Base-by-base conservation (phyloP, 139 green algal species). In the Chlorella sp. region DNA sequence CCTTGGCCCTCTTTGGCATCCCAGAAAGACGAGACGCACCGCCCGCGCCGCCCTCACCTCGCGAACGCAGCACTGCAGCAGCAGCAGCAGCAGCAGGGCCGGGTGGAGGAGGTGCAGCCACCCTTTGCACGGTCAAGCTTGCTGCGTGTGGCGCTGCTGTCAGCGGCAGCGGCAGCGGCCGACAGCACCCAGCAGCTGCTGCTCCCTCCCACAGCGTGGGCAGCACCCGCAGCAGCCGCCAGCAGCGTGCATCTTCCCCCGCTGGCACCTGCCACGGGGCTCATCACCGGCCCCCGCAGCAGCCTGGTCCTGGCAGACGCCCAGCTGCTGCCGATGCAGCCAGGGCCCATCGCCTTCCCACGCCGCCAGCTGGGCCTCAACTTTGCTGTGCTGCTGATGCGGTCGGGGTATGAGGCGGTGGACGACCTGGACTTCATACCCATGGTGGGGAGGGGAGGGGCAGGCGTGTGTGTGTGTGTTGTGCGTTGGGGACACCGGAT, bases 321-420 rank as follows among this genome's bases (percentile, higher is more conserved):
- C 36, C 83, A 88, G 83, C 83, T 88, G 83, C 61, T 88, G 64
- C 83, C 83, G 57, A 22, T 86, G 39, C 86, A 39, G 66, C 89
- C 91, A 57, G 89, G 91, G 40, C 91, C 90, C 9, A 87, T 93
- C 18, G 71, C 78, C 5, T 92, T 94, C 36, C 92, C 92, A 0
- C 75, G 94, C 32, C 95, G 95, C 26, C 22, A 66, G 11, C 86
- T 98, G 22, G 88, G 95, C 73, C 92, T 94, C 66, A 86, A 88
- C 15, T 97, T 99, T 91, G 97, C 97, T 5, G 97, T 99, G 60
- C 90, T 98, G 87, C 92, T 98, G 30, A 94, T 99, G 92, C 86
- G 95, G 18, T 95, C 89, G 26, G 90, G 91, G 9, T 99, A 98
- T 87, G 95, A 99, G 53, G 94, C 96, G 0, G 94, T 95, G 0